Base-by-base conservation (phyloP, 352 stramenopile genomes). In the Peronospora tabacina region DNA sequence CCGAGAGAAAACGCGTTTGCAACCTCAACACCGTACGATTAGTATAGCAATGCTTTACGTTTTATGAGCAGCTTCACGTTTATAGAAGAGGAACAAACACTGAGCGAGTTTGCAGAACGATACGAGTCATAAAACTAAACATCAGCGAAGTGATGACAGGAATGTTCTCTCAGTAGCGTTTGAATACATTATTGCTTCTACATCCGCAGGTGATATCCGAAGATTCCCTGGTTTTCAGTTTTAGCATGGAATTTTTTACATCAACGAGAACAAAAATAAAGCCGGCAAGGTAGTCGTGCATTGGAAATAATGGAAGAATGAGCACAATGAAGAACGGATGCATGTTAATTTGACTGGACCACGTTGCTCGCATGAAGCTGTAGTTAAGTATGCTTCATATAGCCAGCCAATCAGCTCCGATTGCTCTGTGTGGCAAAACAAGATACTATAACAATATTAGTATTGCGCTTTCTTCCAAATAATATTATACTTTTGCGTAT, bases 211-310 rank as follows among this genome's bases (percentile, higher is more conserved):
- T 54, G 26, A 49, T 16, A 20, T 45, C 60, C 44, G 42, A 59
- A 54, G 44, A 55, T 26, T 33, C 43, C 51, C 63, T 35, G 34
- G 44, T 55, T 70, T 61, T 86, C 77, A 68, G 77, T 72, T 75
- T 88, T 88, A 88, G 77, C 77, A 88, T 88, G 75, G 75, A 82
- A 75, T 41, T 83, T 75, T 49, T 85, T 69, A 62, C 68, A 78
- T 82, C 70, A 72, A 44, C 36, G 70, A 82, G 70, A 82, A 76
- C 58, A 24, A 22, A n/a, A 36, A 7, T 39, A 49, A 32, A 32
- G 28, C 7, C 10, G 7, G 7, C 10, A 32, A 12, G 28, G 7
- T 3, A 32, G 28, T 12, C 28, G 11, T 32, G 28, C 5, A 32
- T 32, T 12, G 0, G 28, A 12, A 11, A 32, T 8, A 32, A 32